Percentiles rank a stretch among this genome's conserved stretches.
Evolutionary conservation across 306 rosid species (phyloP).

Genomic region (Astragalus glycyphyllos): DNA sequence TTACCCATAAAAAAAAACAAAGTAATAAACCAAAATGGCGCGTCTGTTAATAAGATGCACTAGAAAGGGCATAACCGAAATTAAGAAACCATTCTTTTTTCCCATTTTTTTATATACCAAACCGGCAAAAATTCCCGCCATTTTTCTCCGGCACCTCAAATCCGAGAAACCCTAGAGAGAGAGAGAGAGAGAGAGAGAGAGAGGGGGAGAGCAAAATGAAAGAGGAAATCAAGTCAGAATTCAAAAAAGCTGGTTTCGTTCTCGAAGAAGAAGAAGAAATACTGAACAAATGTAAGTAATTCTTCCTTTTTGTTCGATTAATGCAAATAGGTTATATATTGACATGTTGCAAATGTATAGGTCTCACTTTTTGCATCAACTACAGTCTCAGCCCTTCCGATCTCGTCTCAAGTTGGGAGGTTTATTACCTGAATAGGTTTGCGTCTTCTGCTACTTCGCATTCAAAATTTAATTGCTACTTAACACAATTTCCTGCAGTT

Average conservation of each 20-base stretch:
- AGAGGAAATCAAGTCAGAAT: slow-evolving; percentile 73
- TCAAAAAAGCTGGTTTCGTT: slow-evolving; percentile 58
- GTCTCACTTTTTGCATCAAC: slow-evolving; percentile 74
- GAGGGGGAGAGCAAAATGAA: slow-evolving; percentile 57
- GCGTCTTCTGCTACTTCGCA: neutral
- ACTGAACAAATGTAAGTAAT: slow-evolving; percentile 68
- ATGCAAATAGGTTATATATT: neutral
- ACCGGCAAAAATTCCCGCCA: slow-evolving; percentile 67
- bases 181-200: slow-evolving; percentile 17
- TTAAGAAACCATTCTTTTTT: neutral
- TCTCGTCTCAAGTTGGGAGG: slow-evolving; percentile 89
- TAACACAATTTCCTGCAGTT: neutral
- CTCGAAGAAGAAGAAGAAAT: slow-evolving; percentile 78
- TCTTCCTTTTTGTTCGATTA: slow-evolving; percentile 17
- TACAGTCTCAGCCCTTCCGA: slow-evolving; percentile 78
- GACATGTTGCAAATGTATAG: slow-evolving; percentile 46
- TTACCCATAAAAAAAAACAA: too few relatives aligned
- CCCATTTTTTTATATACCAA: neutral
- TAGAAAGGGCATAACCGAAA: slow-evolving; percentile 36
- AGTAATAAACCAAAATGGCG: neutral
- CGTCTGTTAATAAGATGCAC: neutral
- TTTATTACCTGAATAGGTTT: slow-evolving; percentile 91
- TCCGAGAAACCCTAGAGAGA: slow-evolving; percentile 63
- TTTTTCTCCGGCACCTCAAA: slow-evolving; percentile 41
- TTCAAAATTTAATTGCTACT: neutral